A percentile compares a stretch with the other conserved stretches of the same genome.
These are phyloP conservation scores for Phytophthora hybrid DNA, from an alignment of 352 stramenopile species.

Conservation along the genomic window DNA sequence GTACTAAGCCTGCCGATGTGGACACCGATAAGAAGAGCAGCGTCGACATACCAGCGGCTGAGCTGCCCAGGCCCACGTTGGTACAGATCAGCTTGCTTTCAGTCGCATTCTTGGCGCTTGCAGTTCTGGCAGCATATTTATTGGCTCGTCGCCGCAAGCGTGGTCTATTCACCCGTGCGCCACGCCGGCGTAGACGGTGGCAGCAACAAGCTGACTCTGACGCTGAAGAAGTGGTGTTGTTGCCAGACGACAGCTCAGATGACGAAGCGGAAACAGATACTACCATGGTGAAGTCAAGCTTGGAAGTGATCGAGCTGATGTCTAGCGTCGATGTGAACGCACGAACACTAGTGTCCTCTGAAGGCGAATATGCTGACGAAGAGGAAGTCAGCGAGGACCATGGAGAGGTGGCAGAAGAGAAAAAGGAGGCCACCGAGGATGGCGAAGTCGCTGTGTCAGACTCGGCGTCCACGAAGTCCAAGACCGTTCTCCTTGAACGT, in stretches of 20 bases:
- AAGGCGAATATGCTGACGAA: constrained; percentile 12
- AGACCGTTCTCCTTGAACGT: constrained; percentile 10
- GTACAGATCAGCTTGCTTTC: constrained; percentile 32
- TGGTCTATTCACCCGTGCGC: constrained; percentile 15
- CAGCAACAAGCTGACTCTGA: constrained; percentile 42
- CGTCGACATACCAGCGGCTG: not conserved
- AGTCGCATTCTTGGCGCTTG: constrained; percentile 37
- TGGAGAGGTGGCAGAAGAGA: constrained; percentile 21
- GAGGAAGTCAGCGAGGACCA: constrained; percentile 12
- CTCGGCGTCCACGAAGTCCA: not conserved
- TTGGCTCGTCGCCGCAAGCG: constrained; percentile 34
- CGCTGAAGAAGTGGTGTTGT: constrained; percentile 56
- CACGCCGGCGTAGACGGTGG: constrained; percentile 42
- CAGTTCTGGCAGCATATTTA: constrained; percentile 35
- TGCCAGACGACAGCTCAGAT: constrained; percentile 37
- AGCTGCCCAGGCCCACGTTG: constrained; percentile 4
- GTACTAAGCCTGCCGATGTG: not conserved
- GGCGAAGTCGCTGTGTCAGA: not conserved
- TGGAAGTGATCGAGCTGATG: constrained; percentile 20
- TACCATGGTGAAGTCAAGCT: constrained; percentile 14
- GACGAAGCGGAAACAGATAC: constrained; percentile 18
- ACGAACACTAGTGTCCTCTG: constrained; percentile 9
- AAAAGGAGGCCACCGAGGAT: constrained; percentile 13
- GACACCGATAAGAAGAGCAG: not conserved
- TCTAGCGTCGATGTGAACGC: constrained; percentile 17